These are phyloP conservation scores for Microthlaspi erraticum DNA, from an alignment of 345 rosid species.

Conservation along the genomic window DNA sequence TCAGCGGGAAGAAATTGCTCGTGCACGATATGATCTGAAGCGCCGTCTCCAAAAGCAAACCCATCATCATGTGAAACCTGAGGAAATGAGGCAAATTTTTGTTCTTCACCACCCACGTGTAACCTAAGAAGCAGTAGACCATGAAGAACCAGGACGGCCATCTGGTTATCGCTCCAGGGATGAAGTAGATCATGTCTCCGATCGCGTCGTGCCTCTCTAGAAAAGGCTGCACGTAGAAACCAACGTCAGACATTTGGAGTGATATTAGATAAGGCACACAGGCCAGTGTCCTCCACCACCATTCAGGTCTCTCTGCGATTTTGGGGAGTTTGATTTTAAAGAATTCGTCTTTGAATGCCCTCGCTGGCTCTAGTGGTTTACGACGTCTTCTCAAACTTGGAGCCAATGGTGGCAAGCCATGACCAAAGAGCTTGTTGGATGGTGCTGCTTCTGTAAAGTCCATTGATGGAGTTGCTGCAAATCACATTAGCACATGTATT, in stretches of 20 bases:
- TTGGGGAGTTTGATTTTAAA: slow-evolving; percentile 55
- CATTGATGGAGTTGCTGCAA: slow-evolving; percentile 19
- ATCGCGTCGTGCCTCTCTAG: slow-evolving; percentile 57
- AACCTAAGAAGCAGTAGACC: slow-evolving; percentile 64
- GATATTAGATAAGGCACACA: slow-evolving; percentile 78
- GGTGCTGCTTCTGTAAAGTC: slow-evolving; percentile 18
- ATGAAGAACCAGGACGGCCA: slow-evolving; percentile 78
- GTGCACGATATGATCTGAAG: slow-evolving; percentile 70
- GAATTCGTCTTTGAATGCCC: slow-evolving; percentile 51
- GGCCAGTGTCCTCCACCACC: slow-evolving; percentile 90
- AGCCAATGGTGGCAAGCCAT: slow-evolving; percentile 37
- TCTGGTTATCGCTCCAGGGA: slow-evolving; percentile 76
- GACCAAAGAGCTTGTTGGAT: slow-evolving; percentile 28
- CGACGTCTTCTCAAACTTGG: slow-evolving; percentile 5
- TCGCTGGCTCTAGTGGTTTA: slow-evolving; percentile 17
- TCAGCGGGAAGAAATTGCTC: slow-evolving; percentile 73
- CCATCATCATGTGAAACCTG: slow-evolving; percentile 92
- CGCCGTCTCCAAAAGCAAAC: slow-evolving; percentile 72
- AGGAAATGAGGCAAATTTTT: slow-evolving; percentile 77
- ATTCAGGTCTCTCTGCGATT: slow-evolving; percentile 62
- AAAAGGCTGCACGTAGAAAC: slow-evolving; percentile 69
- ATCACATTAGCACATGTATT: neutral
- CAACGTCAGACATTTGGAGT: slow-evolving; percentile 73
- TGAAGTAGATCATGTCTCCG: slow-evolving; percentile 59
- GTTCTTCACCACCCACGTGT: slow-evolving; percentile 67